Conservation (phyloP, 805 yeast species). For the Wickerhamomyces queroliae region DNA sequence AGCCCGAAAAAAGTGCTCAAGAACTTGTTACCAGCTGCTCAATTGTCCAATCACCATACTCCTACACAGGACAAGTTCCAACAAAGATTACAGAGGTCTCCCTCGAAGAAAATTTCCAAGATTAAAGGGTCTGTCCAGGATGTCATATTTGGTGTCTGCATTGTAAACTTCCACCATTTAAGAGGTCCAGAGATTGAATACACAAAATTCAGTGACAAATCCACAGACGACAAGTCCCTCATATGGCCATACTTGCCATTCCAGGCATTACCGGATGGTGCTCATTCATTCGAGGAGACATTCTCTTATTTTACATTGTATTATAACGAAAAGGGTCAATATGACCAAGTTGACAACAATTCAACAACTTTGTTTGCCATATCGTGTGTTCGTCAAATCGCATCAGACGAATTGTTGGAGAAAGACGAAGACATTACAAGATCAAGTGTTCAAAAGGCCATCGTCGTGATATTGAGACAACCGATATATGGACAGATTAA, state of each 20-base stretch:
- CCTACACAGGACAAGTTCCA: not conserved
- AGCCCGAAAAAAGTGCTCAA: not conserved
- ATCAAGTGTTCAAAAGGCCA: slow-evolving; percentile 85
- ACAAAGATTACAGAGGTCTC: slow-evolving; percentile 1
- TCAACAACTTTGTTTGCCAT: slow-evolving; percentile 86
- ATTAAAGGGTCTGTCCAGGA: slow-evolving; percentile 17
- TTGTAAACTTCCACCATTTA: slow-evolving; percentile 89
- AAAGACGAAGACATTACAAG: slow-evolving; percentile 66
- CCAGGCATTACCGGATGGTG: slow-evolving; percentile 94
- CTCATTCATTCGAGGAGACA: slow-evolving; percentile 90
- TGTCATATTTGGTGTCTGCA: slow-evolving; percentile 73
- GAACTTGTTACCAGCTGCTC: not conserved
- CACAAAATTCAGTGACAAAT: slow-evolving; percentile 54
- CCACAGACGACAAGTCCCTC: slow-evolving; percentile 27
- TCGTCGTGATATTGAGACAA: slow-evolving; percentile 78
- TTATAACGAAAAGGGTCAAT: slow-evolving; percentile 48
- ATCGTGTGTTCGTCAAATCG: slow-evolving; percentile 84
- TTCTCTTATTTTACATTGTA: slow-evolving; percentile 84
- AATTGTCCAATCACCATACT: not conserved
- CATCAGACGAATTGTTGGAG: slow-evolving; percentile 50
- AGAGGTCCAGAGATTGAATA: slow-evolving; percentile 95
- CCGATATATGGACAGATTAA: slow-evolving; percentile 86
- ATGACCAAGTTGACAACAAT: slow-evolving; percentile 32
- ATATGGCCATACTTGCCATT: slow-evolving; percentile 89
- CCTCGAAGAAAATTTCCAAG: slow-evolving; percentile 13